These are phyloP conservation scores for Erigeron canadensis DNA, from an alignment of 129 eudicot genomes.

Conservation along the genomic window DNA sequence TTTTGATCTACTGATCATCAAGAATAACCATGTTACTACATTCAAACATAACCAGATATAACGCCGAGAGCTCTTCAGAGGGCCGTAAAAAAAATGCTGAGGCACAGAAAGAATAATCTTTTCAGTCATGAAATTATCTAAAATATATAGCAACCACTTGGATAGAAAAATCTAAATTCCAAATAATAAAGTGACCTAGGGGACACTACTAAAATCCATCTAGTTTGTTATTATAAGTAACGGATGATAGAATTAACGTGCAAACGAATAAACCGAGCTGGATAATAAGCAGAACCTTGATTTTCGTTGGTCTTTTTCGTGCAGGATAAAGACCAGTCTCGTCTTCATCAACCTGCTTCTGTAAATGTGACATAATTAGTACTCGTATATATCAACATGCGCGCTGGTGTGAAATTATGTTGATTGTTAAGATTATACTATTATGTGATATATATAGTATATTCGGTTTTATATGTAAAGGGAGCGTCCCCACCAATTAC, in stretches of 20 bases:
- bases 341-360: constrained; percentile 7
- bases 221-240: too few species aligned
- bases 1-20: constrained; percentile 54
- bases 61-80: constrained; percentile 61
- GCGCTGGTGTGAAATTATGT: too few species aligned
- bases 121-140: constrained; percentile 59
- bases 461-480: too few species aligned
- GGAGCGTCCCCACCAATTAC: too few species aligned
- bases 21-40: constrained; percentile 74
- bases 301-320: constrained; percentile 36
- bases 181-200: too few species aligned
- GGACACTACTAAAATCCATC: too few species aligned
- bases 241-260: too few species aligned
- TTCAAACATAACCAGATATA: constrained; percentile 69
- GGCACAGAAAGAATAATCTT: constrained; percentile 74
- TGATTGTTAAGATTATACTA: too few species aligned
- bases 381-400: too few species aligned
- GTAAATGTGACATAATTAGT: constrained; percentile 6
- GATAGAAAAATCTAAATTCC: constrained; percentile 55
- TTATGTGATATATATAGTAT: too few species aligned
- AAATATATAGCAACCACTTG: constrained; percentile 47
- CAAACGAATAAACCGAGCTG: constrained; percentile 44
- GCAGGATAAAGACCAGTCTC: constrained; percentile 26
- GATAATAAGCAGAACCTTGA: constrained; percentile 35
- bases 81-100: constrained; percentile 63